These are phyloP conservation scores for Gentiana dahurica DNA, from an alignment of 257 asterid genomes.

Conservation along the genomic window DNA sequence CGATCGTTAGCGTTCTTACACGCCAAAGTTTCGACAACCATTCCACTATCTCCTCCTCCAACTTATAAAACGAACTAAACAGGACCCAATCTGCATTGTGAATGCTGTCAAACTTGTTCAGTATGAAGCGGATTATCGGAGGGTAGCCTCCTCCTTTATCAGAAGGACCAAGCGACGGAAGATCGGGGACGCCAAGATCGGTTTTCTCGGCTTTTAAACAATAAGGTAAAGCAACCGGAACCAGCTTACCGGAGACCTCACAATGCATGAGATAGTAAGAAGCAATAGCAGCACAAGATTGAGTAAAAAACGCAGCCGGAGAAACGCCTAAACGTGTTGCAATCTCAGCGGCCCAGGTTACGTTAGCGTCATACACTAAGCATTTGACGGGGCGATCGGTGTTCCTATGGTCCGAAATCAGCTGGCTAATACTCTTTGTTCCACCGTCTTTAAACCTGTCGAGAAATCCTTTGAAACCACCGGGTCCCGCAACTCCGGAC, in stretches of 20 bases:
- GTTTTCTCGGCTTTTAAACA: slow-evolving; percentile 28
- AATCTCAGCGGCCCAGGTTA: slow-evolving; percentile 36
- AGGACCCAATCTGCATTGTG: slow-evolving; percentile 16
- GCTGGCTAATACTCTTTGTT: slow-evolving; percentile 22
- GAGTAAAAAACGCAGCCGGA: slow-evolving; percentile 45
- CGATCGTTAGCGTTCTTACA: slow-evolving; percentile 20
- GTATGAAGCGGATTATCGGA: slow-evolving; percentile 32
- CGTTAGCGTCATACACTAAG: slow-evolving; percentile 44
- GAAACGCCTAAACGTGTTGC: slow-evolving; percentile 25
- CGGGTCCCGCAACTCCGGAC: slow-evolving; percentile 43
- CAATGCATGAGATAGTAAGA: slow-evolving; percentile 43
- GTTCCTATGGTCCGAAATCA: slow-evolving; percentile 19
- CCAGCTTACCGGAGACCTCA: slow-evolving; percentile 23
- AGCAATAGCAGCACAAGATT: slow-evolving; percentile 48
- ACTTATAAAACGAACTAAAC: slow-evolving; percentile 15
- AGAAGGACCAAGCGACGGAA: slow-evolving; percentile 49
- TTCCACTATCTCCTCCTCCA: slow-evolving; percentile 20
- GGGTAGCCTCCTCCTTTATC: slow-evolving; percentile 22
- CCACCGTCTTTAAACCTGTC: slow-evolving; percentile 44
- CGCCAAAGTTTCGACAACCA: slow-evolving; percentile 9
- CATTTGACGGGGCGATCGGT: slow-evolving; percentile 37
- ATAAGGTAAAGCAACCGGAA: slow-evolving; percentile 3
- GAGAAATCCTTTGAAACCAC: slow-evolving; percentile 44
- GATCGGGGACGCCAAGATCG: slow-evolving; percentile 25
- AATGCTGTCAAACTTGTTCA: slow-evolving; percentile 11